phyloP scores from a whole-genome alignment of 345 rosid species.

The Eucalyptus curtisii region DNA sequence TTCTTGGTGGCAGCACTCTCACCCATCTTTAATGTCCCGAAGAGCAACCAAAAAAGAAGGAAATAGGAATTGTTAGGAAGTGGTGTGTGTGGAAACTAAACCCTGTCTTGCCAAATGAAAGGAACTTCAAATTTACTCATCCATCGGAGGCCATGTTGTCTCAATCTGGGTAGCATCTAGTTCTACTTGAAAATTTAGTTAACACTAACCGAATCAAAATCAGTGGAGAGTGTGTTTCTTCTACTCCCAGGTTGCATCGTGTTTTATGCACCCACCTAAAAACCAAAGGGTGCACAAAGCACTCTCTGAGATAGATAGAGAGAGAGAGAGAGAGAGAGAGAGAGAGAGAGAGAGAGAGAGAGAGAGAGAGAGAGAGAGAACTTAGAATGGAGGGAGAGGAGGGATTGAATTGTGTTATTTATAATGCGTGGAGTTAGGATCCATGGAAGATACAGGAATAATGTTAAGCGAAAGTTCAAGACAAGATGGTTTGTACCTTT shows the following conservation, averaged over 20 bases:
- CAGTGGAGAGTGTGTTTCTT: neutral
- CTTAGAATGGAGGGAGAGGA: neutral
- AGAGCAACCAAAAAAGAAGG: neutral
- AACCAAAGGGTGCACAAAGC: neutral
- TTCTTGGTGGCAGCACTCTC: slow-evolving; percentile 28
- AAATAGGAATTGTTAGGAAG: neutral
- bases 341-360: neutral
- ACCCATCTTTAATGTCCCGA: slow-evolving; percentile 21
- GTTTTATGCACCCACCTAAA: neutral
- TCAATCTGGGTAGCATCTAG: neutral
- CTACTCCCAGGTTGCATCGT: neutral
- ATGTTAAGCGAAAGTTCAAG: neutral
- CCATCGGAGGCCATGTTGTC: neutral
- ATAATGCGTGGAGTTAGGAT: neutral
- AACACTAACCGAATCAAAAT: neutral
- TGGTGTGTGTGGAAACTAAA: neutral
- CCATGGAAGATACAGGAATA: neutral
- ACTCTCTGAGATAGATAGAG: neutral
- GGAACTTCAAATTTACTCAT: neutral
- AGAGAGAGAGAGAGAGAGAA: too few relatives aligned
- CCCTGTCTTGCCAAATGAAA: neutral
- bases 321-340: neutral
- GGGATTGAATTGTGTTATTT: neutral
- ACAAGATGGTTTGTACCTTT: neutral
- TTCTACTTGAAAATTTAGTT: neutral